phyloP scores from a whole-genome alignment of 345 rosid genomes.

The Rhizophora mangle region DNA sequence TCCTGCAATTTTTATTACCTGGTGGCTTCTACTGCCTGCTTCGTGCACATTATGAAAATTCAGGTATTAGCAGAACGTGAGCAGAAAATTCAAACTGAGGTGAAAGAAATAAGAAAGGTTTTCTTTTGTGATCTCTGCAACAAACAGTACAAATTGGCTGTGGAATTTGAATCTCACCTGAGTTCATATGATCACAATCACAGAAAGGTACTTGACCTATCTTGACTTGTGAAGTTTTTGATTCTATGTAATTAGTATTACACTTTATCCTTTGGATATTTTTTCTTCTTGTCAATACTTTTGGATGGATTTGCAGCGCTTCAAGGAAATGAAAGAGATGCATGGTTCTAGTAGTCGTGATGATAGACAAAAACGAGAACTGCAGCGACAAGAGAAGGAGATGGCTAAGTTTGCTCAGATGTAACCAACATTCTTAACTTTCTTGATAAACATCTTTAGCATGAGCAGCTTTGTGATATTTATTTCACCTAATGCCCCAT shows the following conservation, averaged over 20 bases:
- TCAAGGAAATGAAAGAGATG: slow-evolving; percentile 96
- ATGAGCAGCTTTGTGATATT: not conserved
- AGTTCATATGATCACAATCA: slow-evolving; percentile 99
- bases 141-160: slow-evolving; percentile 93
- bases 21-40: slow-evolving; percentile 99
- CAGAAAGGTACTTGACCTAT: slow-evolving; percentile 61
- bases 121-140: slow-evolving; percentile 93
- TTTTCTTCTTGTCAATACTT: not conserved
- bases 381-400: slow-evolving; percentile 87
- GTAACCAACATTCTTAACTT: slow-evolving; percentile 17
- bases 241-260: not conserved
- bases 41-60: slow-evolving; percentile 99
- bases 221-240: not conserved
- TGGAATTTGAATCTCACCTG: slow-evolving; percentile 94
- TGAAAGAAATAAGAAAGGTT: slow-evolving; percentile 86
- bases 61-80: slow-evolving; percentile 99
- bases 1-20: slow-evolving; percentile 98
- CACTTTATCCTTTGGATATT: not conserved
- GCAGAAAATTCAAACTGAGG: slow-evolving; percentile 96
- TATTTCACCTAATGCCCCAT: not conserved
- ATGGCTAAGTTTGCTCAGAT: slow-evolving; percentile 73
- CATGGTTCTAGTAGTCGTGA: slow-evolving; percentile 86
- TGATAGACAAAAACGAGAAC: slow-evolving; percentile 83
- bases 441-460: slow-evolving; percentile 9
- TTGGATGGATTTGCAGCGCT: slow-evolving; percentile 52